These are phyloP conservation scores for Scorias spongiosa DNA, from an alignment of 2,329 filamentous ascomycete genomes.

Conservation along the genomic window DNA sequence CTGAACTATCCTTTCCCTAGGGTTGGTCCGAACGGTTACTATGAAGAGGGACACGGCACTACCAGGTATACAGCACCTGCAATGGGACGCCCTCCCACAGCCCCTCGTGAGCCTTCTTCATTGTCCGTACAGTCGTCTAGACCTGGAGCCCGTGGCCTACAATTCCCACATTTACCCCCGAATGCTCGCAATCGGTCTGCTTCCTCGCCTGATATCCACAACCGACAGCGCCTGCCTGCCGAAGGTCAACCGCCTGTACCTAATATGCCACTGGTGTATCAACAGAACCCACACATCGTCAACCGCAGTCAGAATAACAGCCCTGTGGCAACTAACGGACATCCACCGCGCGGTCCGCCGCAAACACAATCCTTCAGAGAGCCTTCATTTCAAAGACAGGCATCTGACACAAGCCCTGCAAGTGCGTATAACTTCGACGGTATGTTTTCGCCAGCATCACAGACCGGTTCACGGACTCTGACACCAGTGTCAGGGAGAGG, in stretches of 20 bases:
- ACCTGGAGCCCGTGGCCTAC: conserved; percentile 31
- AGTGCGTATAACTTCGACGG: background rate
- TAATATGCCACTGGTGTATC: conserved; percentile 16
- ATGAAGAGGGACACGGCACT: conserved; percentile 49
- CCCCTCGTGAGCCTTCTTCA: conserved; percentile 32
- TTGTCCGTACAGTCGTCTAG: conserved; percentile 29
- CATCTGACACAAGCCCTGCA: background rate
- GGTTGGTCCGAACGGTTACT: conserved; percentile 47
- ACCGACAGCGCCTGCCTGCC: conserved; percentile 43
- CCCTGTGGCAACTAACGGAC: conserved; percentile 42
- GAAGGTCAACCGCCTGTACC: conserved; percentile 31
- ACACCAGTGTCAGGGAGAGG: conserved; percentile 20
- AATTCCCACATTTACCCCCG: conserved; percentile 32
- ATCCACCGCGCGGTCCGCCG: background rate
- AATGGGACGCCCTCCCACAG: conserved; percentile 64
- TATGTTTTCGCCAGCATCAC: background rate
- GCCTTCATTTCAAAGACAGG: background rate
- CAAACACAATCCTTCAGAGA: background rate
- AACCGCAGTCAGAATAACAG: conserved; percentile 72
- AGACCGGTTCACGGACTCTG: conserved; percentile 23
- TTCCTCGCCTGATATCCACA: conserved; percentile 88
- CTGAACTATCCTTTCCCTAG: conserved; percentile 65
- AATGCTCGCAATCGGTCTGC: conserved; percentile 63
- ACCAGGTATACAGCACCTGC: conserved; percentile 73
- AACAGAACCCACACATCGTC: conserved; percentile 19